A percentile compares a stretch with the other conserved stretches of the same genome.
Evolutionary conservation across 148 eudicot species (phyloP).

Genomic region (Amaranthus cruentus): DNA sequence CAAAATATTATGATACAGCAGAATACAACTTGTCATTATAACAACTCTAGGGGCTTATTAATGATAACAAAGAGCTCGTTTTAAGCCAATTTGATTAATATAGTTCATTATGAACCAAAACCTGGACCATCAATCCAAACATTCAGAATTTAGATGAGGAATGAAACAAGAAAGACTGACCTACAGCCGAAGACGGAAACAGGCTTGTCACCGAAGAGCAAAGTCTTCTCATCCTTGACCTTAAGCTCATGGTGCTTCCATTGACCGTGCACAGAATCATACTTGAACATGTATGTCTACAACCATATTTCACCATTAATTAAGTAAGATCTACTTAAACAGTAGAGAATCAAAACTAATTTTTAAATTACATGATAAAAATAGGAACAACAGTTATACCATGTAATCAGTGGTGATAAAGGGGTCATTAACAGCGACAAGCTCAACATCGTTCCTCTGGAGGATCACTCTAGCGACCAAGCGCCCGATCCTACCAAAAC

Average conservation of each 20-base stretch:
- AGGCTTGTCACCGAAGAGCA: constrained; percentile 71
- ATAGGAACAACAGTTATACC: constrained; percentile 27
- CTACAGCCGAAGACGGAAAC: constrained; percentile 69
- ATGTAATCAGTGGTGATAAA: constrained; percentile 81
- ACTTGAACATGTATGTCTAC: constrained; percentile 89
- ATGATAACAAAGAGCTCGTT: no score
- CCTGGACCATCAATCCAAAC: no score
- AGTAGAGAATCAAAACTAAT: neutral
- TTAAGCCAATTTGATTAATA: no score
- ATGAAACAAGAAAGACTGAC: constrained; percentile 17
- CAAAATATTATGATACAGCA: no score
- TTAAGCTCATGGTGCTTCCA: constrained; percentile 82
- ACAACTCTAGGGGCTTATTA: no score
- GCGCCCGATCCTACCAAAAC: constrained; percentile 86
- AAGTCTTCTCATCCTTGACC: constrained; percentile 78
- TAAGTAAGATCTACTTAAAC: neutral
- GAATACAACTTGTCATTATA: no score
- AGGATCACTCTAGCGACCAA: constrained; percentile 78
- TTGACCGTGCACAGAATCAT: constrained; percentile 76
- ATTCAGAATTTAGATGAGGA: no score
- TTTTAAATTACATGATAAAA: no score
- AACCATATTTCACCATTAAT: neutral
- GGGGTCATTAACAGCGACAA: constrained; percentile 81
- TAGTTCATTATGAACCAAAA: no score
- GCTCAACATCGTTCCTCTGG: constrained; percentile 77